Conservation (phyloP, 768 basidiomycete genomes). For the Brasilioporus rufonigricans region DNA sequence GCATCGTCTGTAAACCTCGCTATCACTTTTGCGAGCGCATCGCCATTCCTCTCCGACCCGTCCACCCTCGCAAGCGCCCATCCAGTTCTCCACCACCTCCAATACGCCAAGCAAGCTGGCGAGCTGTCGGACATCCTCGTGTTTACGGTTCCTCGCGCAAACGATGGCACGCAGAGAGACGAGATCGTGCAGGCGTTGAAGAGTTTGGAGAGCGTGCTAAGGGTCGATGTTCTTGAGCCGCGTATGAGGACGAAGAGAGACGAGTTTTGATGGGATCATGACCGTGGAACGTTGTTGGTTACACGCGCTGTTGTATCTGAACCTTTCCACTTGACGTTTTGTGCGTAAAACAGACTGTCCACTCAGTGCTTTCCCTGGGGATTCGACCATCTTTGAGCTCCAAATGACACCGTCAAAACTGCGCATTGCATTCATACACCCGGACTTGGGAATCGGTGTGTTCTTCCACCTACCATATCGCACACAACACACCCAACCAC, state of each 20-base stretch:
- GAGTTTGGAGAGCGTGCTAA: slow-evolving; percentile 17
- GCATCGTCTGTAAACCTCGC: slow-evolving; percentile 21
- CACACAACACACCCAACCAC: neutral
- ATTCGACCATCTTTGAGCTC: neutral
- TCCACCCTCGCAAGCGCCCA: slow-evolving; percentile 19
- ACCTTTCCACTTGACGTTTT: neutral
- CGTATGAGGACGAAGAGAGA: slow-evolving; percentile 26
- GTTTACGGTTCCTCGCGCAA: slow-evolving; percentile 9
- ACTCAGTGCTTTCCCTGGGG: neutral
- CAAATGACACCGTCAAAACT: slow-evolving; percentile 25
- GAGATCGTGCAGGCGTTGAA: slow-evolving; percentile 17
- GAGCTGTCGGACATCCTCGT: slow-evolving; percentile 23
- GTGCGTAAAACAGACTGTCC: neutral
- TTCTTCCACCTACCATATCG: neutral
- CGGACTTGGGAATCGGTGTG: slow-evolving; percentile 90
- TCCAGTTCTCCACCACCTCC: slow-evolving; percentile 21
- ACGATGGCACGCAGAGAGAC: slow-evolving; percentile 1
- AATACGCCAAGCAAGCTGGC: slow-evolving; percentile 22
- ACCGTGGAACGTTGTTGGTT: neutral
- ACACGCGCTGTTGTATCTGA: no score
- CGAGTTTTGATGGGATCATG: slow-evolving; percentile 16
- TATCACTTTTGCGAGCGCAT: slow-evolving; percentile 29
- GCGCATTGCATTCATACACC: slow-evolving; percentile 84
- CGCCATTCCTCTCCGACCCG: slow-evolving; percentile 23
- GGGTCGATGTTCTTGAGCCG: slow-evolving; percentile 22